phyloP scores from a whole-genome alignment of 768 basidiomycete genomes.

The Leccinum rimulosum region DNA sequence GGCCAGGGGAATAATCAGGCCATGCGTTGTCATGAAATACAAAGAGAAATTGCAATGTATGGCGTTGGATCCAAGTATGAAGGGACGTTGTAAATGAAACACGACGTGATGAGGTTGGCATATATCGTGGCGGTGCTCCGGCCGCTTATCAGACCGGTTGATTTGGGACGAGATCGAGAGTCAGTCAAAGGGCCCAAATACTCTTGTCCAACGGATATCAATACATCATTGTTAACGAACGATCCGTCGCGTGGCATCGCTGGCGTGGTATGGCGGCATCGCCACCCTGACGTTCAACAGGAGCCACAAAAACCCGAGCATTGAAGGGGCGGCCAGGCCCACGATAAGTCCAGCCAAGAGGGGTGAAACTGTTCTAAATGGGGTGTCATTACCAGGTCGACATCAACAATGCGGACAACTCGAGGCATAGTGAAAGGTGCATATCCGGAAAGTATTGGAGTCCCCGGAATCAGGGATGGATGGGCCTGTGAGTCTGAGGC shows the following conservation, averaged over 20 bases:
- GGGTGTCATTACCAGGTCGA: background rate
- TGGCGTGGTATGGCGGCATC: background rate
- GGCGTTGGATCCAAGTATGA: background rate
- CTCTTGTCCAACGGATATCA: background rate
- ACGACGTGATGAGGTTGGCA: constrained; percentile 5
- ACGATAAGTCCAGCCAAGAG: constrained; percentile 4
- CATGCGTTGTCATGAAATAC: background rate
- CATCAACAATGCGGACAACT: constrained; percentile 21
- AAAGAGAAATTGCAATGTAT: constrained; percentile 1
- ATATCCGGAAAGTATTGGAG: constrained; percentile 1
- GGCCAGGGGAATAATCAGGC: background rate
- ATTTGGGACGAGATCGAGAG: background rate
- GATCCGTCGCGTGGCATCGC: background rate
- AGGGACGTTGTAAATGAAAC: background rate
- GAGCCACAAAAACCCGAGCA: background rate
- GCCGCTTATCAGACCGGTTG: constrained; percentile 2
- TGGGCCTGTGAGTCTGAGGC: background rate
- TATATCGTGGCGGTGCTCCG: constrained; percentile 4
- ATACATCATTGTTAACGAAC: background rate
- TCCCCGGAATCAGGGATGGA: constrained; percentile 6
- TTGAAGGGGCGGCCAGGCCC: background rate
- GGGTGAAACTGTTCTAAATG: constrained; percentile 10
- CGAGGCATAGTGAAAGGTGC: constrained; percentile 12
- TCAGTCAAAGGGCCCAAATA: background rate
- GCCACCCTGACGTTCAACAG: background rate